Evolutionary conservation across 2,329 filamentous ascomycete genomes (phyloP).

Genomic region (Blumeriella jaapii): DNA sequence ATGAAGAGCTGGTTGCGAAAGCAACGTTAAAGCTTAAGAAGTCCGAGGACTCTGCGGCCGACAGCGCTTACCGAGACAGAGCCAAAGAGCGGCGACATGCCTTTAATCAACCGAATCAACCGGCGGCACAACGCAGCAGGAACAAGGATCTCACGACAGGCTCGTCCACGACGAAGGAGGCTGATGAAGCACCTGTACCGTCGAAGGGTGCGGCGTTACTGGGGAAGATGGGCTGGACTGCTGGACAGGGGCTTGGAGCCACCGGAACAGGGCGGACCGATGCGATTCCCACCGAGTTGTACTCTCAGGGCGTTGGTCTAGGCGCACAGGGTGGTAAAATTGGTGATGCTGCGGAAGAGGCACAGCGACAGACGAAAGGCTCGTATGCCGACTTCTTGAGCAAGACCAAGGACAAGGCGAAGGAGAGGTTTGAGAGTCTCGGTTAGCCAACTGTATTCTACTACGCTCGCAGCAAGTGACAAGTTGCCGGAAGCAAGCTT

Average conservation of each 20-base stretch:
- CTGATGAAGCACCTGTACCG: slow-evolving; percentile 30
- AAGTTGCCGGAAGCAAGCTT: no score
- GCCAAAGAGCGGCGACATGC: slow-evolving; percentile 54
- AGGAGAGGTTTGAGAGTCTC: slow-evolving; percentile 53
- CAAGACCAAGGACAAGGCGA: slow-evolving; percentile 52
- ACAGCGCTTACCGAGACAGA: slow-evolving; percentile 38
- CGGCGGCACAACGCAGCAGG: slow-evolving; percentile 30
- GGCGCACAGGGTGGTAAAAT: slow-evolving; percentile 59
- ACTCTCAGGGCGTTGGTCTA: slow-evolving; percentile 56
- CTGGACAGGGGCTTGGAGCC: slow-evolving; percentile 53
- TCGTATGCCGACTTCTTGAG: slow-evolving; percentile 51
- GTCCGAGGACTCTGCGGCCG: slow-evolving; percentile 13
- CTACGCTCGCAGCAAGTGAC: background rate
- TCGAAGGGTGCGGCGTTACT: slow-evolving; percentile 57
- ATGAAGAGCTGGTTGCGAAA: slow-evolving; percentile 34
- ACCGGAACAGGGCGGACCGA: slow-evolving; percentile 51
- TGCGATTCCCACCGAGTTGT: slow-evolving; percentile 52
- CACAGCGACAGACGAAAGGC: slow-evolving; percentile 47
- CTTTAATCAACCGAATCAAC: slow-evolving; percentile 49
- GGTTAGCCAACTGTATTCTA: slow-evolving; percentile 19
- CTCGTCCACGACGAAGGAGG: slow-evolving; percentile 24
- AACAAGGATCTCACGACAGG: slow-evolving; percentile 21
- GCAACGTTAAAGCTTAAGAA: slow-evolving; percentile 30
- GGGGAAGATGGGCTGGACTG: slow-evolving; percentile 62
- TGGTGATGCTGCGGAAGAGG: slow-evolving; percentile 55